Conservation (phyloP, 768 basidiomycete species). For the Rhizopogon roseolus region DNA sequence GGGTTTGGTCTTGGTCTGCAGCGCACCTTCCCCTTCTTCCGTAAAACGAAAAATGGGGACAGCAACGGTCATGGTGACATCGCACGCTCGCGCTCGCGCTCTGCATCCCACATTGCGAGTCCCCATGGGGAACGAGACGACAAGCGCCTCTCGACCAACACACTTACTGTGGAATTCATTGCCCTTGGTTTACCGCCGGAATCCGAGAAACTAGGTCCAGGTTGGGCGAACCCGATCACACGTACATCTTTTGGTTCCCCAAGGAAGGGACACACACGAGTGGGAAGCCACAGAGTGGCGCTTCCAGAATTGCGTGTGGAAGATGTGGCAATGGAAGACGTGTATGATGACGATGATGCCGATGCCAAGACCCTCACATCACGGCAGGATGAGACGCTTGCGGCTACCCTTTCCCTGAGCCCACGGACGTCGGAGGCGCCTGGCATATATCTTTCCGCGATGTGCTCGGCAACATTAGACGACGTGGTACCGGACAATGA, state of each 20-base stretch:
- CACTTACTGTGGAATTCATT: conserved; percentile 15
- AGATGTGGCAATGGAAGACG: conserved; percentile 11
- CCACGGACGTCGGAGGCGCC: conserved; percentile 36
- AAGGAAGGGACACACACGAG: conserved; percentile 1
- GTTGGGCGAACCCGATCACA: conserved; percentile 23
- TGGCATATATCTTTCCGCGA: conserved; percentile 1
- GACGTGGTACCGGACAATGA: conserved; percentile 1
- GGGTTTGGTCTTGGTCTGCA: conserved; percentile 29
- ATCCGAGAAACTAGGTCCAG: conserved; percentile 29
- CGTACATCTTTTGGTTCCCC: conserved; percentile 11
- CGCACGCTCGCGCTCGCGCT: conserved; percentile 6
- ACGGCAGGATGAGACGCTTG: conserved; percentile 29
- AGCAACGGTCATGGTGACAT: conserved; percentile 5
- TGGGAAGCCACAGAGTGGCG: conserved; percentile 9
- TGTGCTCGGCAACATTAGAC: conserved; percentile 2
- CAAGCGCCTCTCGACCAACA: conserved; percentile 21
- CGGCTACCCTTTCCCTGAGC: conserved; percentile 40
- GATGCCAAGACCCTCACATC: conserved; percentile 27
- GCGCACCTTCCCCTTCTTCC: conserved; percentile 20
- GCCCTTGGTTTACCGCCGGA: conserved; percentile 15
- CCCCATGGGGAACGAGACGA: conserved; percentile 20
- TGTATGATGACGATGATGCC: conserved; percentile 17
- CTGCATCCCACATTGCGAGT: conserved; percentile 19
- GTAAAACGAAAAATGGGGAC: conserved; percentile 18
- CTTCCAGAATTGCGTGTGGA: conserved; percentile 18